Percentiles rank a stretch among this genome's conserved stretches.
Conservation (phyloP, 306 rosid genomes). For the Dryas drummondii region DNA sequence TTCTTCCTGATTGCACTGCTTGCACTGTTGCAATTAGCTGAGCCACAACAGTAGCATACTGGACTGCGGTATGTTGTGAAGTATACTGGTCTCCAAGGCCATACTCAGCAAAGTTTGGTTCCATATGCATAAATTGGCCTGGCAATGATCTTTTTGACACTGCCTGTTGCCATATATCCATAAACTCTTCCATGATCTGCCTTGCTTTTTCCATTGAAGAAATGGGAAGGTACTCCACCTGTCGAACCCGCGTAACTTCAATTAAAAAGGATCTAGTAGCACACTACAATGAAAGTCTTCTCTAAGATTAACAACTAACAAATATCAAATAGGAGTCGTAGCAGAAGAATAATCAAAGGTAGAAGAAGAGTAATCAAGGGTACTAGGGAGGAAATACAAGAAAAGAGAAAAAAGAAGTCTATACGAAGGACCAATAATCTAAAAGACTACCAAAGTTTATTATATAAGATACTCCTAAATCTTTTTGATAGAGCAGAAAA, state of each 20-base stretch:
- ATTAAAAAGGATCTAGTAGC: constrained; percentile 1
- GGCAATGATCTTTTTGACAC: constrained; percentile 77
- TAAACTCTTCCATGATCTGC: constrained; percentile 77
- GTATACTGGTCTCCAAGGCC: constrained; percentile 71
- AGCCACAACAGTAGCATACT: constrained; percentile 73
- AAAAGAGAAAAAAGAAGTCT: not conserved
- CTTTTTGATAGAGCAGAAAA: not conserved
- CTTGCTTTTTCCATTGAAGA: constrained; percentile 74
- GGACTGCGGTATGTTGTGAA: constrained; percentile 83
- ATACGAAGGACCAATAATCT: not conserved
- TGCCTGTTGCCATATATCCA: constrained; percentile 66
- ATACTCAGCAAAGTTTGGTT: constrained; percentile 68
- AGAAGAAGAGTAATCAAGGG: not conserved
- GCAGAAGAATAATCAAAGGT: not conserved
- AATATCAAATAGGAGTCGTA: not conserved
- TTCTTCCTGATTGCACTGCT: constrained; percentile 53
- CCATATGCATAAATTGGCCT: constrained; percentile 79
- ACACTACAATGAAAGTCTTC: not conserved
- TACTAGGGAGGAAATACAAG: not conserved
- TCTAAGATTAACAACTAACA: not conserved
- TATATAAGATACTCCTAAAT: not conserved
- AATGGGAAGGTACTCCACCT: constrained; percentile 86
- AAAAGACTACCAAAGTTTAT: not conserved
- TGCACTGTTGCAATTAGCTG: constrained; percentile 70
- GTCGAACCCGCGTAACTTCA: constrained; percentile 17